Percentiles rank a stretch among this genome's conserved stretches.
Conservation (phyloP, 2,329 filamentous ascomycete genomes). For the Trichoderma sp. region DNA sequence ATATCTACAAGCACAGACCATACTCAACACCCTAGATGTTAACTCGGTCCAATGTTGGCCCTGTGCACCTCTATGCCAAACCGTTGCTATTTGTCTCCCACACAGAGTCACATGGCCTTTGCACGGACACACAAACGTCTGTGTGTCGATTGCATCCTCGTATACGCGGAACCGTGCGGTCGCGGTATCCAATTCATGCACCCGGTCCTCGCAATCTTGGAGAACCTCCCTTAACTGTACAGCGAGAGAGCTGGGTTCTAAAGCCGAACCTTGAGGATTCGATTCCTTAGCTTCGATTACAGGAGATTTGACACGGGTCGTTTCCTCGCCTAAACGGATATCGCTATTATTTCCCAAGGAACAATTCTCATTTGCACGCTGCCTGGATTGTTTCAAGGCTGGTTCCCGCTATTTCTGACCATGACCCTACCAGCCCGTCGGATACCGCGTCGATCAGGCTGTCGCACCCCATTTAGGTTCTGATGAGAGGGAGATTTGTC, state of each 20-base stretch:
- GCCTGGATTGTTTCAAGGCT: not conserved
- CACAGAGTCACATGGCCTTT: not conserved
- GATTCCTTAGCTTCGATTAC: not conserved
- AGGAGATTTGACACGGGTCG: not conserved
- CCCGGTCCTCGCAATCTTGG: not conserved
- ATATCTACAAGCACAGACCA: not conserved
- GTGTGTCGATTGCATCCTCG: not conserved
- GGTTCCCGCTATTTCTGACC: not conserved
- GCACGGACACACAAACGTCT: not conserved
- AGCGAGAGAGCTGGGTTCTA: not conserved
- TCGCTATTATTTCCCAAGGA: not conserved
- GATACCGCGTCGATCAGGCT: not conserved
- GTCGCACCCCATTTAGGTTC: not conserved
- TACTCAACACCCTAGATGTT: not conserved
- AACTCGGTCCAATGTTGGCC: not conserved
- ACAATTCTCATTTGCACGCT: not conserved
- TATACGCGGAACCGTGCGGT: not conserved
- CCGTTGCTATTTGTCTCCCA: not conserved
- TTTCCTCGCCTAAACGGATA: conserved; percentile 3
- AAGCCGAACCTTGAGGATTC: not conserved
- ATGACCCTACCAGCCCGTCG: conserved; percentile 4
- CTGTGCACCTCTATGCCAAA: not conserved
- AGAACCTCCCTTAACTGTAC: not conserved
- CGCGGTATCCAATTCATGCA: not conserved
- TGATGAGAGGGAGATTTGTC: not conserved